A percentile compares a stretch with the other conserved stretches of the same genome.
These are phyloP conservation scores for Daedalea quercina DNA, from an alignment of 768 basidiomycete species.

Conservation along the genomic window DNA sequence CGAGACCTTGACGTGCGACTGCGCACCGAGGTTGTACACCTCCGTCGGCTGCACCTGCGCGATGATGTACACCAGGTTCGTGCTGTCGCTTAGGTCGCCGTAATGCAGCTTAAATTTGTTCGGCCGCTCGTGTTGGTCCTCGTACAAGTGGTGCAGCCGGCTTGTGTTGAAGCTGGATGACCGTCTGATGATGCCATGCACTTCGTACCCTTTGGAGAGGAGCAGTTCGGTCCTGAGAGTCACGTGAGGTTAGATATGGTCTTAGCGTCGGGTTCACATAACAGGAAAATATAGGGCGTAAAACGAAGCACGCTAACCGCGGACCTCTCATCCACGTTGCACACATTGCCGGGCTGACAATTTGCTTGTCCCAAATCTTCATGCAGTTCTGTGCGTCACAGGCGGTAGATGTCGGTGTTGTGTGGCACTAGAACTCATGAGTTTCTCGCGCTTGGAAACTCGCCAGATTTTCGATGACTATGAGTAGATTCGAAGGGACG, in stretches of 20 bases:
- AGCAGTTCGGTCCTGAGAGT: constrained; percentile 68
- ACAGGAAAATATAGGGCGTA: too few species aligned
- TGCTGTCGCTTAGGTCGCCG: constrained; percentile 92
- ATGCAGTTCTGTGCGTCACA: too few species aligned
- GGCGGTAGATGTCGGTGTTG: too few species aligned
- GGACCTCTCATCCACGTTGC: too few species aligned
- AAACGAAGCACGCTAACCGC: too few species aligned
- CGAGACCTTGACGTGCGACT: constrained; percentile 98
- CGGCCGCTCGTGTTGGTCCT: constrained; percentile 86
- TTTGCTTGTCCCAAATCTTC: too few species aligned
- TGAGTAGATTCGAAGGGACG: too few species aligned
- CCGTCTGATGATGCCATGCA: constrained; percentile 93
- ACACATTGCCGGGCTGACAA: too few species aligned
- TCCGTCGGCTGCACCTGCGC: constrained; percentile 92
- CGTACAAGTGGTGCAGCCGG: constrained; percentile 88
- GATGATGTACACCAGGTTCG: constrained; percentile 95
- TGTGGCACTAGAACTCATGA: too few species aligned
- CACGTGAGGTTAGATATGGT: not conserved
- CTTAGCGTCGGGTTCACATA: too few species aligned
- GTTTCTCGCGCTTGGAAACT: too few species aligned
- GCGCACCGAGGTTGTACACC: constrained; percentile 96
- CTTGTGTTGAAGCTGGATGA: constrained; percentile 98
- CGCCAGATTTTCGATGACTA: too few species aligned
- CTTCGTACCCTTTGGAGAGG: constrained; percentile 82
- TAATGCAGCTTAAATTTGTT: constrained; percentile 82